Conservation (phyloP, 2,329 filamentous ascomycete genomes). For the Colletotrichum nymphaeae region DNA sequence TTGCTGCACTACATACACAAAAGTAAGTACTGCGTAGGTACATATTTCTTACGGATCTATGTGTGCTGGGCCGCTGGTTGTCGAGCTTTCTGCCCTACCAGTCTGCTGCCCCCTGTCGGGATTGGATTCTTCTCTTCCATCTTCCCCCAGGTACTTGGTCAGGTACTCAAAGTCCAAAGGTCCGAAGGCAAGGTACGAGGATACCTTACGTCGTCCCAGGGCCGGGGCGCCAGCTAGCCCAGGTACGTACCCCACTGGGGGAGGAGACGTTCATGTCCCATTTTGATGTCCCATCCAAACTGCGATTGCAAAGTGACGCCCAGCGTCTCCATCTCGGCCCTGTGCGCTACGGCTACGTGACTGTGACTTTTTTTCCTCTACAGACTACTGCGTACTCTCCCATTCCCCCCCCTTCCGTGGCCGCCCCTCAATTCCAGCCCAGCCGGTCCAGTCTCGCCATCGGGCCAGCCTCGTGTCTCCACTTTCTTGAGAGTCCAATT, state of each 20-base stretch:
- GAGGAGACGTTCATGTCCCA: slow-evolving; percentile 3
- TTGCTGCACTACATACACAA: not conserved
- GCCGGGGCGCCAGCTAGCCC: slow-evolving; percentile 10
- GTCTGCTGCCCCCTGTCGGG: slow-evolving; percentile 3
- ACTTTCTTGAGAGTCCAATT: not conserved
- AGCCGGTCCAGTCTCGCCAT: not conserved
- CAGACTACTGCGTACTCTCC: not conserved
- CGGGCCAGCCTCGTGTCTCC: slow-evolving; percentile 1
- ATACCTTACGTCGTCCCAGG: slow-evolving; percentile 10
- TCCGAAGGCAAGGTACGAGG: not conserved
- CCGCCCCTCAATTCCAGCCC: not conserved
- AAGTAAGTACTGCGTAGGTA: too few species aligned
- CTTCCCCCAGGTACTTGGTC: not conserved
- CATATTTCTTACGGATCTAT: too few species aligned
- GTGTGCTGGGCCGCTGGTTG: too few species aligned
- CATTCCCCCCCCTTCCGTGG: not conserved
- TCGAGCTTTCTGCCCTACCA: not conserved
- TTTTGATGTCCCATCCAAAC: slow-evolving; percentile 15
- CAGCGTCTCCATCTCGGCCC: slow-evolving; percentile 28
- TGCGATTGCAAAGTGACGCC: not conserved
- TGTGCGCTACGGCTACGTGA: slow-evolving; percentile 10
- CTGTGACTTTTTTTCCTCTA: not conserved
- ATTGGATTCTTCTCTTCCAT: slow-evolving; percentile 11
- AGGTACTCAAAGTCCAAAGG: not conserved
- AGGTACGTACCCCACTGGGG: not conserved